A percentile compares a stretch with the other conserved stretches of the same genome.
These are phyloP conservation scores for Rhododendron molle DNA, from an alignment of 148 eudicot genomes.

Conservation along the genomic window DNA sequence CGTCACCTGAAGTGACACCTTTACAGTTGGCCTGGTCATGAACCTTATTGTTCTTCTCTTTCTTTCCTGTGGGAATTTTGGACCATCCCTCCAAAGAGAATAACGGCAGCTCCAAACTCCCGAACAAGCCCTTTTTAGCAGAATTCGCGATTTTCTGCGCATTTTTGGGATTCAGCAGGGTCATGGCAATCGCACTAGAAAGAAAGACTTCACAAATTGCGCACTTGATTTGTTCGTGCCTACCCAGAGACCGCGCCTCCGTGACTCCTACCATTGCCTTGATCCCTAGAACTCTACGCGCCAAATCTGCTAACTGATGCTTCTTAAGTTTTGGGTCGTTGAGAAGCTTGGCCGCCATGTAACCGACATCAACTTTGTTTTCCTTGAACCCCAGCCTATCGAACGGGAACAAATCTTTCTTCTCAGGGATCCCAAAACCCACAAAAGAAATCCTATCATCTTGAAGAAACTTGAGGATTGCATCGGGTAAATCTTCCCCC, in stretches of 20 bases:
- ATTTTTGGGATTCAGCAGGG: conserved; percentile 14
- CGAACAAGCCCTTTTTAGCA: conserved; percentile 16
- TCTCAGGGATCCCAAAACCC: conserved; percentile 35
- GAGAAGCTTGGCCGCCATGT: conserved; percentile 26
- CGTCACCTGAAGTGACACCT: neutral
- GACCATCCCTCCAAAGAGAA: conserved; percentile 25
- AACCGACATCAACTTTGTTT: conserved; percentile 28
- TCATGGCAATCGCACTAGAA: conserved; percentile 24
- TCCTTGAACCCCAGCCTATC: conserved; percentile 26
- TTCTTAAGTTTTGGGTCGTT: conserved; percentile 24
- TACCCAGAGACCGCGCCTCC: conserved; percentile 23
- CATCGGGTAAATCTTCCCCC: conserved; percentile 21
- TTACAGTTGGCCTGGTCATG: neutral
- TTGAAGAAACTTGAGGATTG: conserved; percentile 23
- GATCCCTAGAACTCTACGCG: conserved; percentile 31
- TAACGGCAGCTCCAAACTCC: conserved; percentile 20
- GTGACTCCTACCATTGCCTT: conserved; percentile 34
- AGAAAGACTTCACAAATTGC: conserved; percentile 39
- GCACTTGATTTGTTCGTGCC: conserved; percentile 28
- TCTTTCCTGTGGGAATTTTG: conserved; percentile 10
- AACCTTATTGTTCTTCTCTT: neutral
- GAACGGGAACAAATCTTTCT: conserved; percentile 33
- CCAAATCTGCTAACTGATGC: conserved; percentile 27
- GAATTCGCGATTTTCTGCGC: neutral
- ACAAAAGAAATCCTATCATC: conserved; percentile 33